Conservation (phyloP, 768 basidiomycete genomes). For the Lepiota subincarnata region DNA sequence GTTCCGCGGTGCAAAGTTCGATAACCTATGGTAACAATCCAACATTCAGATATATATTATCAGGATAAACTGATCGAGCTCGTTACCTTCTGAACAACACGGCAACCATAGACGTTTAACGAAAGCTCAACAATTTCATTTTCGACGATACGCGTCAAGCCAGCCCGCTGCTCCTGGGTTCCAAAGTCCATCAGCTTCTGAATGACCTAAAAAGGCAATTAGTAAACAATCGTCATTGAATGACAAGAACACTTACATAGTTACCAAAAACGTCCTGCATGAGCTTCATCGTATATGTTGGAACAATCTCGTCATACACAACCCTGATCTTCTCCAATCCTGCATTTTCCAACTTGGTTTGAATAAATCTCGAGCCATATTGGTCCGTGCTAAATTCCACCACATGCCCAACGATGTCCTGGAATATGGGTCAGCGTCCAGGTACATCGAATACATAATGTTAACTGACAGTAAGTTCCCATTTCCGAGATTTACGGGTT, state of each 20-base stretch:
- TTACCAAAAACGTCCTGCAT: conserved; percentile 96
- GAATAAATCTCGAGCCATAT: conserved; percentile 97
- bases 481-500: conserved; percentile 69
- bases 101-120: conserved; percentile 93
- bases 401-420: conserved; percentile 86
- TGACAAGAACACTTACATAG: conserved; percentile 55
- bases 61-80: background rate
- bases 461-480: conserved; percentile 69
- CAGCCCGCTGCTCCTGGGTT: conserved; percentile 55
- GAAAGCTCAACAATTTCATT: conserved; percentile 73
- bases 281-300: conserved; percentile 66
- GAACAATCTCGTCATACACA: conserved; percentile 86
- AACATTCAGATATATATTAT: conserved; percentile 3
- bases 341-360: conserved; percentile 74
- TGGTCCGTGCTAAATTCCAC: conserved; percentile 94
- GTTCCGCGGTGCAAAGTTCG: conserved; percentile 73
- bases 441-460: conserved; percentile 1
- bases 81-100: conserved; percentile 87
- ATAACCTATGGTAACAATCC: conserved; percentile 56
- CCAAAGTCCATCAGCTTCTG: conserved; percentile 12
- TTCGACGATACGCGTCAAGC: conserved; percentile 70
- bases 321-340: conserved; percentile 34
- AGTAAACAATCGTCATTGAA: conserved; percentile 7
- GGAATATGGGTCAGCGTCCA: background rate
- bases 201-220: conserved; percentile 1